Evolutionary conservation across 108 stramenopile genomes (phyloP).

Genomic region (Pseudonitzschia multiseries): DNA sequence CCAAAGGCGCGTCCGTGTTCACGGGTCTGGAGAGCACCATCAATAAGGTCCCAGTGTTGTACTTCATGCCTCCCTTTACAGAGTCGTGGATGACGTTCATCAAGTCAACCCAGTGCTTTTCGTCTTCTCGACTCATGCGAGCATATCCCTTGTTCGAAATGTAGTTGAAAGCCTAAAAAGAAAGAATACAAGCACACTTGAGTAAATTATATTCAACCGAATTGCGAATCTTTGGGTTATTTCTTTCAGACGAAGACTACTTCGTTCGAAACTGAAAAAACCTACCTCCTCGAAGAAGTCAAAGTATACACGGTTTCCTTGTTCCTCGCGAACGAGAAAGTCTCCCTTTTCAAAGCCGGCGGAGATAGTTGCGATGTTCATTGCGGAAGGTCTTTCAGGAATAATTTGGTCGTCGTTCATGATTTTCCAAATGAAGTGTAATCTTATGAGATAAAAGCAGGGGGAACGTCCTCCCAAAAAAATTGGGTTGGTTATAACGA

Average conservation of each 20-base stretch:
- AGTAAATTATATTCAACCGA: neutral
- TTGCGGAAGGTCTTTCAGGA: slow-evolving; percentile 20
- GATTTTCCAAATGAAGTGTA: neutral
- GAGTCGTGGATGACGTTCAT: slow-evolving; percentile 84
- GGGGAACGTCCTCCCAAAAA: neutral
- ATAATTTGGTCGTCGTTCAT: slow-evolving; percentile 14
- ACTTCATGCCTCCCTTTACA: slow-evolving; percentile 88
- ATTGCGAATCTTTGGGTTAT: neutral
- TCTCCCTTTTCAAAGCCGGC: slow-evolving; percentile 91
- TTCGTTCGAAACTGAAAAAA: neutral
- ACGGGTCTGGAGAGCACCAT: slow-evolving; percentile 86
- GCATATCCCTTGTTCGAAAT: slow-evolving; percentile 90
- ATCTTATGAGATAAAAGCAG: neutral
- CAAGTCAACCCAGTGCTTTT: slow-evolving; percentile 84
- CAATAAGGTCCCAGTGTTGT: slow-evolving; percentile 85
- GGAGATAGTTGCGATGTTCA: slow-evolving; percentile 84
- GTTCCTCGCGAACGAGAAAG: slow-evolving; percentile 87
- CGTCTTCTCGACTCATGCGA: slow-evolving; percentile 79
- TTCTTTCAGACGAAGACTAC: neutral
- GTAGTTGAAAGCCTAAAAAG: slow-evolving; percentile 85
- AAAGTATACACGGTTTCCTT: slow-evolving; percentile 87
- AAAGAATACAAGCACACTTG: neutral
- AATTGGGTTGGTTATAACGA: neutral
- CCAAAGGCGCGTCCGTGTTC: slow-evolving; percentile 20
- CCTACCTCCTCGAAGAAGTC: slow-evolving; percentile 86